Conservation (phyloP, 805 yeast genomes). For the Ogataea paraovalis region DNA sequence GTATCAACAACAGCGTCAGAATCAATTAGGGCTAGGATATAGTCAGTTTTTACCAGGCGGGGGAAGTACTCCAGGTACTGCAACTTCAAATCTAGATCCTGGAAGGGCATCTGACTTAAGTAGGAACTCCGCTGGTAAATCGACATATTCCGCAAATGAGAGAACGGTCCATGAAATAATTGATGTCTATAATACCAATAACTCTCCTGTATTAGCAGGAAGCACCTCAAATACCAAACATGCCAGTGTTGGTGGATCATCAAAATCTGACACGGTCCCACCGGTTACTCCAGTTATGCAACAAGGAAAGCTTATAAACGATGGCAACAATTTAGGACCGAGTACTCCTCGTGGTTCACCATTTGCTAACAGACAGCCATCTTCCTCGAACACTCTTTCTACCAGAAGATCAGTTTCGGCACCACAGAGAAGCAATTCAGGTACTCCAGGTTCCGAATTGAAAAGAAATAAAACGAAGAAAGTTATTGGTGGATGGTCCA, state of each 20-base stretch:
- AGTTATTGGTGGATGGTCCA: constrained; percentile 56
- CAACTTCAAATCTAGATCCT: background rate
- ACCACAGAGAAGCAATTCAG: constrained; percentile 7
- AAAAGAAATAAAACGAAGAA: constrained; percentile 44
- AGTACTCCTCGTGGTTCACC: background rate
- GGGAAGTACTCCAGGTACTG: constrained; percentile 1
- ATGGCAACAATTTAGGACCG: background rate
- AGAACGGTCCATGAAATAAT: constrained; percentile 14
- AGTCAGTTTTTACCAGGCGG: too few relatives aligned
- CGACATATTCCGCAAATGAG: constrained; percentile 6
- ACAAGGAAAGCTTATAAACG: background rate
- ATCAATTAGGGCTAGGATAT: background rate
- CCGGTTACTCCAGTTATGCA: constrained; percentile 5
- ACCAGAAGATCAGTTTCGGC: constrained; percentile 9
- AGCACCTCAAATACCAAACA: background rate
- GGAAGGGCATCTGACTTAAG: background rate
- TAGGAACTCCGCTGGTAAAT: background rate
- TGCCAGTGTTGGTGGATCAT: background rate
- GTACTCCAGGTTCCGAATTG: constrained; percentile 11
- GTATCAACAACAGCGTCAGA: background rate
- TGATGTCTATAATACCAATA: constrained; percentile 9
- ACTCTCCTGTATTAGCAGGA: background rate
- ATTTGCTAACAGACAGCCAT: background rate
- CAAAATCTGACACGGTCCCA: background rate
- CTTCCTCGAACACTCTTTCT: background rate